phyloP scores from a whole-genome alignment of 805 yeast species.

The Hanseniaspora taiwanica region DNA sequence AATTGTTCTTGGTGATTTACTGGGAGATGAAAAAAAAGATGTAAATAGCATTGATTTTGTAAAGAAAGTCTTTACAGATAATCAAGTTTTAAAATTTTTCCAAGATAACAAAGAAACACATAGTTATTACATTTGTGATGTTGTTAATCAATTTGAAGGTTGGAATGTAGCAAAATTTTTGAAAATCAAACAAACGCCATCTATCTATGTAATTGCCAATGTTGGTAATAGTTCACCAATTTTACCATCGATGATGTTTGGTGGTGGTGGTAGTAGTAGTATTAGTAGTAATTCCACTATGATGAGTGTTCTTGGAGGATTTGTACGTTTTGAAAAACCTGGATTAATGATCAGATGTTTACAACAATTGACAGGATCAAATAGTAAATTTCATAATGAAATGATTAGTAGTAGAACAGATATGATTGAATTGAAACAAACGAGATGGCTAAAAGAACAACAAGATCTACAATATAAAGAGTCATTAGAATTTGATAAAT shows the following conservation, averaged over 20 bases:
- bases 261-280: too few relatives aligned
- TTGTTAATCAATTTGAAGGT: conserved; percentile 43
- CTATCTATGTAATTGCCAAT: conserved; percentile 37
- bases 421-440: conserved; percentile 41
- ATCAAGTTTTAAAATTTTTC: conserved; percentile 23
- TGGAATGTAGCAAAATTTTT: conserved; percentile 50
- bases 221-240: conserved; percentile 43
- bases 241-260: too few relatives aligned
- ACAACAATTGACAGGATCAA: conserved; percentile 31
- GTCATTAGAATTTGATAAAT: conserved; percentile 43
- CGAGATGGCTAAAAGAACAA: conserved; percentile 44
- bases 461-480: conserved; percentile 58
- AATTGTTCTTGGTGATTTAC: conserved; percentile 35
- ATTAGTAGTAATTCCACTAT: too few relatives aligned
- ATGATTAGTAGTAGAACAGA: conserved; percentile 46
- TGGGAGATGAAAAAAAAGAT: conserved; percentile 19
- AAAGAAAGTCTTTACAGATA: conserved; percentile 20
- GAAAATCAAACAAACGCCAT: conserved; percentile 42
- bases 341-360: conserved; percentile 23
- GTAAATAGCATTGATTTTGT: conserved; percentile 28
- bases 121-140: conserved; percentile 53
- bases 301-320: conserved; percentile 20
- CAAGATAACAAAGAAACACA: conserved; percentile 28
- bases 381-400: conserved; percentile 52
- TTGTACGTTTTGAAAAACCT: conserved; percentile 9